Conservation (phyloP, 495 filamentous ascomycete genomes). For the Lichenothelia convexa region DNA sequence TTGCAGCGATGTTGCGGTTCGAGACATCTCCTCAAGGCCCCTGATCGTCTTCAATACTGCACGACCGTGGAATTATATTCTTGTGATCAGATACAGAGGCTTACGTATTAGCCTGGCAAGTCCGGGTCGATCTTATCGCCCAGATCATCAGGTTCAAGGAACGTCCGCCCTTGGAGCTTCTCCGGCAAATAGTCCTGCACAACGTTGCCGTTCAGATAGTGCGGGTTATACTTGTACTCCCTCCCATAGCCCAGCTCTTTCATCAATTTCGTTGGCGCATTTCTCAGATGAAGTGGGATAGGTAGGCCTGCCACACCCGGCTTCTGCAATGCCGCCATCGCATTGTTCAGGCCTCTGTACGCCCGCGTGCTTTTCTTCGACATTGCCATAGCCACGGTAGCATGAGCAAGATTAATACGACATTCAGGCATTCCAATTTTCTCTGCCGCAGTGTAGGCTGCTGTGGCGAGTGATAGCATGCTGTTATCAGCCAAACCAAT, state of each 20-base stretch:
- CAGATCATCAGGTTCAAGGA: constrained; percentile 69
- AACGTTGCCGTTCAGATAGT: constrained; percentile 69
- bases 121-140: constrained; percentile 60
- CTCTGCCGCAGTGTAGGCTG: constrained; percentile 68
- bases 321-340: constrained; percentile 52
- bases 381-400: constrained; percentile 61
- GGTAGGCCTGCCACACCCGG: constrained; percentile 63
- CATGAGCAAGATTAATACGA: constrained; percentile 79
- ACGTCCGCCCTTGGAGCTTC: constrained; percentile 42
- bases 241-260: constrained; percentile 76
- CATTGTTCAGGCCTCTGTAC: constrained; percentile 69
- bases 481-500: constrained; percentile 80
- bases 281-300: constrained; percentile 73
- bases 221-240: constrained; percentile 93
- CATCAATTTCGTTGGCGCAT: constrained; percentile 85
- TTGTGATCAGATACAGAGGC: too few relatives aligned
- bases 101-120: too few relatives aligned
- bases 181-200: constrained; percentile 80
- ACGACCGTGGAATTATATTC: too few relatives aligned
- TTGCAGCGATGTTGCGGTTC: too few relatives aligned
- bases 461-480: constrained; percentile 67
- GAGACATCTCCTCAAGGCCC: too few relatives aligned
- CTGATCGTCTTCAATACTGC: too few relatives aligned
- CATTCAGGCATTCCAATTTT: constrained; percentile 90
- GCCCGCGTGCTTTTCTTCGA: constrained; percentile 73